Evolutionary conservation across 1,139 yeast genomes (phyloP), one percentile per base, ranked within the genome.

Genomic region (Insectozyma bohioensis): DNA sequence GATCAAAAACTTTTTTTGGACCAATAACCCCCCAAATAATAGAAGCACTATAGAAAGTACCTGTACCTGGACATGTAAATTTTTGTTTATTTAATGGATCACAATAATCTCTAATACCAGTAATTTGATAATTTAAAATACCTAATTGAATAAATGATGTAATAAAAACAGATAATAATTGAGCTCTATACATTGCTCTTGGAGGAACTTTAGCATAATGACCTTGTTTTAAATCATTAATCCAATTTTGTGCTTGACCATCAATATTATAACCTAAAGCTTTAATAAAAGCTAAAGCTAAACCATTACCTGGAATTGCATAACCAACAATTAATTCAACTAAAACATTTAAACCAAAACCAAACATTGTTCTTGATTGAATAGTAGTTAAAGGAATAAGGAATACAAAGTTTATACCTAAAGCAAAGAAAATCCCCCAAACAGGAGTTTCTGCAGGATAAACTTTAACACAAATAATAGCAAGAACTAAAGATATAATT

Each of bases 11-110:
- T 29, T 72, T 64, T 48, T 67, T 65, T 14, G 86, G 86, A 4
- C 85, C 86, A 48, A 80, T 74, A 21, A 73, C 78, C 41, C 85
- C 85, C 85, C 85, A 80, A 22, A 75, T 59, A 12, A 78, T 65
- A 1, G 80, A 69, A 2, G 84, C 77, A 33, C 63, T 63, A 54
- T 65, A 79, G 52, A 62, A 76, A 1, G 75, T 70, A 25, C 55
- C 60, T 12, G 69, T 59, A 29, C 52, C 58, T 21, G 77, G 79
- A 48, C 84, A 78, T 5, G 74, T 58, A 49, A 74, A 76, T 26
- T 60, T 60, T 27, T 67, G 61, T 8, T 48, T 35, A 36, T 75
- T 76, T 20, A 48, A 45, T 11, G 64, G 54, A 3, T 55, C 52
- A 54, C 85, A 79, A 43, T 72, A 58, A 31, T 65, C 72, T 11